Conservation (phyloP, 2,329 filamentous ascomycete genomes). For the Microascus cirrosus region DNA sequence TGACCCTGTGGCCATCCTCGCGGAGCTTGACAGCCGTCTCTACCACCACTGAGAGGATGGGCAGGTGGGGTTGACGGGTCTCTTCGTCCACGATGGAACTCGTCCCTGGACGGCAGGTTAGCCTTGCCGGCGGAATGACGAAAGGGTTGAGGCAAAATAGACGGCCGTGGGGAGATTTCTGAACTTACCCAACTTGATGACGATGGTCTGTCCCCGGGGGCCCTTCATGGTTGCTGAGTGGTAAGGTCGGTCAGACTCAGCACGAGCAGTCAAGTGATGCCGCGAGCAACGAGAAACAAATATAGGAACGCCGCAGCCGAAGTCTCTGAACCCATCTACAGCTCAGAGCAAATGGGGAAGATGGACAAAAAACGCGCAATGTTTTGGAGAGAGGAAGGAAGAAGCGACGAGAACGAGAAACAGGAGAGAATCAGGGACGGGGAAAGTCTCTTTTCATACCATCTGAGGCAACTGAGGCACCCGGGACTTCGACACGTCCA, state of each 20-base stretch:
- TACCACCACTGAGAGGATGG: constrained; percentile 83
- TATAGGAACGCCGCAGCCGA: background rate
- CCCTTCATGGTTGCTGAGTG: constrained; percentile 46
- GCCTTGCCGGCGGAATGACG: background rate
- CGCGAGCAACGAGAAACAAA: background rate
- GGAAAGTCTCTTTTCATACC: background rate
- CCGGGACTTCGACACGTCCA: background rate
- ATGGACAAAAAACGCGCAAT: background rate
- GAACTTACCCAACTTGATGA: constrained; percentile 77
- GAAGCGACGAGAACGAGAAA: background rate
- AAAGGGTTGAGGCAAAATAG: background rate
- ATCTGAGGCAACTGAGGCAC: background rate
- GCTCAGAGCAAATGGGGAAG: background rate
- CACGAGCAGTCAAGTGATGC: background rate
- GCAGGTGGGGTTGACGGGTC: constrained; percentile 85
- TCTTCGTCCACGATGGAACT: constrained; percentile 98
- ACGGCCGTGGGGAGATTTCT: background rate
- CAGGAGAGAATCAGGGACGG: background rate
- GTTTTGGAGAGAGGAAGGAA: background rate
- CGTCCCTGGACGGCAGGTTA: constrained; percentile 51
- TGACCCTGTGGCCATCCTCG: constrained; percentile 85
- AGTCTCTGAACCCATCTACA: background rate
- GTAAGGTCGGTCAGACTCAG: background rate
- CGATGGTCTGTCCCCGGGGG: constrained; percentile 58
- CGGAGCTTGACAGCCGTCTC: constrained; percentile 82